phyloP scores from a whole-genome alignment of 2,329 filamentous ascomycete genomes.

The Pseudocercospora eumusae region DNA sequence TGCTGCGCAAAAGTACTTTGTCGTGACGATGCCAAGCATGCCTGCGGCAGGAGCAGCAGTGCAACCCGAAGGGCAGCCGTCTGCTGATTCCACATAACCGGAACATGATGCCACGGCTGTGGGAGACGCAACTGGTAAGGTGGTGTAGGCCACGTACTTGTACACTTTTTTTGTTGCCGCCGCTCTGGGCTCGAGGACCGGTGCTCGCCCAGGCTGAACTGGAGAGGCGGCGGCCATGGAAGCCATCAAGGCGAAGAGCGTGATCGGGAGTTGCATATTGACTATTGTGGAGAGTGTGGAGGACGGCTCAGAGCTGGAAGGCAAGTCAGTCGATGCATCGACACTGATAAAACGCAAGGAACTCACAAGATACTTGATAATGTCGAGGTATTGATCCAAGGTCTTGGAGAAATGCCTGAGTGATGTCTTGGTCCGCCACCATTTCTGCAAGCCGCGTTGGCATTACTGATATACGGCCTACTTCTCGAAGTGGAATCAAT shows the following conservation, averaged over 20 bases:
- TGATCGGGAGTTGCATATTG: neutral
- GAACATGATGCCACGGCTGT: slow-evolving; percentile 12
- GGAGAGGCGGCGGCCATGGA: neutral
- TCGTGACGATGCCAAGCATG: slow-evolving; percentile 20
- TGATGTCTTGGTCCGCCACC: neutral
- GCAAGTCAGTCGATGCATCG: neutral
- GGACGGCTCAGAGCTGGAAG: neutral
- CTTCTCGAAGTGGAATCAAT: slow-evolving; percentile 3
- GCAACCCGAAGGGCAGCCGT: slow-evolving; percentile 21
- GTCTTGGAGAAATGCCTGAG: neutral
- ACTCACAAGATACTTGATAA: neutral
- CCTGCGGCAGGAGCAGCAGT: slow-evolving; percentile 13
- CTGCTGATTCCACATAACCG: slow-evolving; percentile 10
- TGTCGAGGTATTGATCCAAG: neutral
- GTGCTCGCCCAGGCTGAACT: neutral
- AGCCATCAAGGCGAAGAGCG: neutral
- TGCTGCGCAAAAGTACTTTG: slow-evolving; percentile 16
- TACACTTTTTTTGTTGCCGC: slow-evolving; percentile 10
- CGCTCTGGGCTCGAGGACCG: neutral
- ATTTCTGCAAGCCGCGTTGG: neutral
- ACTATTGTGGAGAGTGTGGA: neutral
- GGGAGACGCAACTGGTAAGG: slow-evolving; percentile 31
- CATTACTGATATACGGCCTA: slow-evolving; percentile 1
- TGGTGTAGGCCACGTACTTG: slow-evolving; percentile 38
- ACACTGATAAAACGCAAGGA: neutral